These are phyloP conservation scores for Jatropha curcas DNA, from an alignment of 345 rosid species.

Conservation along the genomic window DNA sequence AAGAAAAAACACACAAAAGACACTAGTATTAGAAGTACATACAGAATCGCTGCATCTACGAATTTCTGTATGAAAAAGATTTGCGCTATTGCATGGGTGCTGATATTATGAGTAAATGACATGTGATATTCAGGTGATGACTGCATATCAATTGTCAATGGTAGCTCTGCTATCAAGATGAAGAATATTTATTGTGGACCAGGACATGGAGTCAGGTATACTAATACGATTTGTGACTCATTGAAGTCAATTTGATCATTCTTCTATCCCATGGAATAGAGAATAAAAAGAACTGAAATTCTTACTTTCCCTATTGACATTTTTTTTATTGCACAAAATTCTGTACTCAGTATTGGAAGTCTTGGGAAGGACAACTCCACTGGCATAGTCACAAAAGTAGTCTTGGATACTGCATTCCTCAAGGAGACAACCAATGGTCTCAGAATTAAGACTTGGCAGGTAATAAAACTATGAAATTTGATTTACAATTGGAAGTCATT, in stretches of 20 bases:
- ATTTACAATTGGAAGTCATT: not conserved
- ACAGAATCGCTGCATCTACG: not conserved
- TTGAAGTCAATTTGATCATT: not conserved
- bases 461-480: slow-evolving; percentile 31
- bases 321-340: not conserved
- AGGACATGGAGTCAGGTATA: slow-evolving; percentile 93
- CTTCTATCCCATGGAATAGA: not conserved
- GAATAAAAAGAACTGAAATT: not conserved
- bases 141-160: slow-evolving; percentile 87
- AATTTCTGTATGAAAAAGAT: not conserved
- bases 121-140: slow-evolving; percentile 67
- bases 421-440: slow-evolving; percentile 82
- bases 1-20: not conserved
- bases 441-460: slow-evolving; percentile 99
- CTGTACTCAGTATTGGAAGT: slow-evolving; percentile 72
- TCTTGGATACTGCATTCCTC: slow-evolving; percentile 79
- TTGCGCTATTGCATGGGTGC: not conserved
- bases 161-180: slow-evolving; percentile 77
- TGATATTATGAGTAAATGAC: slow-evolving; percentile 8
- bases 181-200: slow-evolving; percentile 89
- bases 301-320: not conserved
- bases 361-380: slow-evolving; percentile 84
- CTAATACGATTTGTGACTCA: not conserved
- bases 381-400: slow-evolving; percentile 76
- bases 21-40: not conserved